Evolutionary conservation across 2,329 filamentous ascomycete genomes (phyloP), one percentile per base, ranked within the genome.

Genomic region (Penicillium sp.): DNA sequence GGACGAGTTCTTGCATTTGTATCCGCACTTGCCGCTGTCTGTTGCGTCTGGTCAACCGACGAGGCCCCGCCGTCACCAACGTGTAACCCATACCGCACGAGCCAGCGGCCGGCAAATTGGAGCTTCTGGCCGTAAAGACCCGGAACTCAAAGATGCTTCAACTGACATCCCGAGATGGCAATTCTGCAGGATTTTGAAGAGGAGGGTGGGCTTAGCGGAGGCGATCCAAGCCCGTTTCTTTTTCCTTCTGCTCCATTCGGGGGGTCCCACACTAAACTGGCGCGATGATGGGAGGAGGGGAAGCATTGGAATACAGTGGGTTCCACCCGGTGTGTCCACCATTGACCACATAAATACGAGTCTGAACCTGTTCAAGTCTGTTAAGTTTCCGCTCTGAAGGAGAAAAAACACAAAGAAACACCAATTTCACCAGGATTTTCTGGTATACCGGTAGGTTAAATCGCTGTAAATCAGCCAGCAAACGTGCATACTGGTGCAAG

Each of bases 171-270:
- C n/a, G 24, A 28, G 14, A 43, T 18, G 1, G n/a, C 10, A 43
- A 10, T 18, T 43, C 23, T 43, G 39, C 39, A 43, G 39, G 2
- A 16, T 40, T 19, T 21, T 53, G 16, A 29, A 23, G 23, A 52
- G 28, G 21, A 48, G 29, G 44, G 34, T 54, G 42, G 45, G 44
- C 34, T 54, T 52, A 52, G 52, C 54, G 53, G 51, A 21, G 37
- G 45, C 42, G 37, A 54, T 48, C 36, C 19, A 34, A 45, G 34
- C 48, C 49, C 54, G 50, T 54, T 67, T 67, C 65, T 61, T 57
- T 64, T 29, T 50, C 44, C 40, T 67, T 67, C 65, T 48, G 63
- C 58, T 64, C 56, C 56, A 49, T 67, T 67, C 61, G 60, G 39
- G 48, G 58, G 33, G 55, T 55, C 54, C 58, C 60, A 55, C 56